Evolutionary conservation across 2,329 filamentous ascomycete species (phyloP), one percentile per base, ranked within the genome.

Genomic region (Macrophomina tecta): DNA sequence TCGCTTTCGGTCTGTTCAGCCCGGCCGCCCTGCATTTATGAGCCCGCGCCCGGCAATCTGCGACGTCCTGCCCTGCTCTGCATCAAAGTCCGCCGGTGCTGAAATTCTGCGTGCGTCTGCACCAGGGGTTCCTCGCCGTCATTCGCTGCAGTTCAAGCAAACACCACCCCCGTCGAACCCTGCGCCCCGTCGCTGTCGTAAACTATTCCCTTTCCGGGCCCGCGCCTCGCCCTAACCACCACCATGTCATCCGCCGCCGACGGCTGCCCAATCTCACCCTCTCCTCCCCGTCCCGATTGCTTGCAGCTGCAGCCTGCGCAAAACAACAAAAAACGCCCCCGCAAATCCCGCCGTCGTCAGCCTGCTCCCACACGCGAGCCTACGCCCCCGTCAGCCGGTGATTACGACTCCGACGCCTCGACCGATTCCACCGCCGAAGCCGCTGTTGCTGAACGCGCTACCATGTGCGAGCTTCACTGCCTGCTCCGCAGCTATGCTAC

Each of bases 161-260:
- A 12, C 51, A n/a, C 4, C 5, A 34, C n/a, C 9, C 16, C 16
- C 34, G 8, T 38, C 58, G n/a, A 18, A 36, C 16, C 42, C 58
- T 12, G 28, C 49, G 28, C 6, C 49, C 14, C 49, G 12, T 5
- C 14, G n/a, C n/a, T 8, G 34, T 28, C 45, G 58, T 38, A 62
- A 62, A 62, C 58, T 45, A 62, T 62, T 62, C 58, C 58, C 8
- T 18, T 62, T 49, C 45, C 42, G 58, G 42, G 9, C 32, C 18
- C 14, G 36, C 38, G 38, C 9, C 18, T n/a, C 42, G 12, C 16
- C 52, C 38, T n/a, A 38, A 32, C 55, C 16, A 49, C 42, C 58
- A 28, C 32, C 42, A 34, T 48, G 56, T 46, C 56, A 46, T 34
- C 56, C 28, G n/a, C 56, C 56, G 14, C 11, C 58, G 42, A 18